Conservation (phyloP, 768 basidiomycete genomes). For the Hygrocybe punicea region DNA sequence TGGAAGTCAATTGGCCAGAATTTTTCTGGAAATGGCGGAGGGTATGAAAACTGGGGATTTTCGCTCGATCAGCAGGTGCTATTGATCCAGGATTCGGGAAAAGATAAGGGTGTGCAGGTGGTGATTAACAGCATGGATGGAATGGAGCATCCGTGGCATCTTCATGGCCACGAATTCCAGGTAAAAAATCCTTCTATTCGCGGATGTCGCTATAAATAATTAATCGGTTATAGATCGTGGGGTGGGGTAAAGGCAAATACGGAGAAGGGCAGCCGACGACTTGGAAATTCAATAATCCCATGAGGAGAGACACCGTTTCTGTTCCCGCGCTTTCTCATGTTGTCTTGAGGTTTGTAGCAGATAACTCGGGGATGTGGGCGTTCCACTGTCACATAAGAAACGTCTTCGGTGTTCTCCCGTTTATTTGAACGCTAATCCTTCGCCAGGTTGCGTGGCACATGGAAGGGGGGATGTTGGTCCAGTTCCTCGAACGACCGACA, state of each 20-base stretch:
- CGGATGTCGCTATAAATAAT: background rate
- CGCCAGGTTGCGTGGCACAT: background rate
- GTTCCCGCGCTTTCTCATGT: background rate
- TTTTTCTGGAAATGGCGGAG: no score
- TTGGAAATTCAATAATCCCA: background rate
- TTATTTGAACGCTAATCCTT: no score
- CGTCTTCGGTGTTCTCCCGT: no score
- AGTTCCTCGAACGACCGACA: background rate
- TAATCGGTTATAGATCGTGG: background rate
- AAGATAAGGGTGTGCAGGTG: no score
- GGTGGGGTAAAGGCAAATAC: background rate
- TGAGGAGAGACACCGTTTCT: background rate
- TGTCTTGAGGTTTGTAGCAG: background rate
- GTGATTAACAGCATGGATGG: background rate
- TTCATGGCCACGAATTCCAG: background rate
- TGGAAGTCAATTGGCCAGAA: no score
- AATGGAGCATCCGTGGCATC: background rate
- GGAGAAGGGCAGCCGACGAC: background rate
- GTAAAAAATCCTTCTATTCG: background rate
- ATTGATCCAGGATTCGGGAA: no score
- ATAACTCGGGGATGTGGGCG: slow-evolving; percentile 1
- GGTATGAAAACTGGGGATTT: no score
- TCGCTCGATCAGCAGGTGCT: no score
- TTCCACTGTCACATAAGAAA: background rate
- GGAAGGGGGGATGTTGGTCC: background rate